Evolutionary conservation across 805 yeast species (phyloP), one percentile per base, ranked within the genome.

Genomic region (Metschnikowia kunwiensis): DNA sequence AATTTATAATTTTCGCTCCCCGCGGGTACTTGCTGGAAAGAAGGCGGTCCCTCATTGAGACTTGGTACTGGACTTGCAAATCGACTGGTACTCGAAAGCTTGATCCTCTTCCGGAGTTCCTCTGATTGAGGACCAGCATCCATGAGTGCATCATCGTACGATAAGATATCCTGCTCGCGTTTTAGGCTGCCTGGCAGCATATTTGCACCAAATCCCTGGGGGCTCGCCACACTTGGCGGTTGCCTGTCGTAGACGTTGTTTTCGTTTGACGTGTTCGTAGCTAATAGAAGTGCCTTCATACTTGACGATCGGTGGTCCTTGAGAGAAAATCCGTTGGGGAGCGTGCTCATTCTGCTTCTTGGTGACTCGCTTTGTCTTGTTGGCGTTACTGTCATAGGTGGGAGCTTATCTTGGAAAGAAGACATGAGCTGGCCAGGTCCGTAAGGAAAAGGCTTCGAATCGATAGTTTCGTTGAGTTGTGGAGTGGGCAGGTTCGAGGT

Each of bases 231-330:
- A 18, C 23, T 23, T 18, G 33, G 7, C 9, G 36, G 26, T 5
- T 20, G 32, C n/a, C 22, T 7, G n/a, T 19, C 13, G 12, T 13
- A 32, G 16, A 13, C 23, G 21, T 27, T 24, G 5, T 25, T 14
- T 7, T 24, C 18, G 17, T 19, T 28, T 11, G 40, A 29, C 4
- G 40, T 34, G 13, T 29, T 39, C 8, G 50, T 43, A 8, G 50
- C 50, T 8, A 38, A 29, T 15, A 46, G 20, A 7, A 46, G 44
- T 9, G 50, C 47, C 16, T 43, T 36, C 41, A 46, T 46, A 27
- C 34, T 46, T 14, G 38, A 29, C 4, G 38, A 29, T 15, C 41
- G 14, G 16, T 25, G 19, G 13, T 37, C 37, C 13, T 31, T 24
- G 6, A 37, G 30, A 5, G 41, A 37, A 13, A 18, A 37, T 2